These are phyloP conservation scores for Boletus sp. DNA, from an alignment of 768 basidiomycete species.

Conservation along the genomic window DNA sequence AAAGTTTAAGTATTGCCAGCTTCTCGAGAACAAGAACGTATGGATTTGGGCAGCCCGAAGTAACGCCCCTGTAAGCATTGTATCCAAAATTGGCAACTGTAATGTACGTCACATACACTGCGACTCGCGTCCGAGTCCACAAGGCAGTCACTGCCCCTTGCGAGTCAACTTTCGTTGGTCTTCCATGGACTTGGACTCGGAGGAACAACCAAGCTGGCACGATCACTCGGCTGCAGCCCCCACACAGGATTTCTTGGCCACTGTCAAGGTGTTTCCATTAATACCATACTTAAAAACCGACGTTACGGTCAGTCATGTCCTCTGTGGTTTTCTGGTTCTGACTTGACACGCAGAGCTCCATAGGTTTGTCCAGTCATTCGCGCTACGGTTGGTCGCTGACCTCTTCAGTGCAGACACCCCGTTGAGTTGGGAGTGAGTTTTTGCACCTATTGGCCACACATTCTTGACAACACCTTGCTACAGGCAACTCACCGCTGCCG, in stretches of 20 bases:
- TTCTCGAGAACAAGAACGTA: slow-evolving; percentile 35
- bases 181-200: slow-evolving; percentile 37
- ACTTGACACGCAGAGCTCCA: slow-evolving; percentile 19
- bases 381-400: not conserved
- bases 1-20: slow-evolving; percentile 20
- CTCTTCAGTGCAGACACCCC: slow-evolving; percentile 51
- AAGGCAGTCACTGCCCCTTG: too few relatives aligned
- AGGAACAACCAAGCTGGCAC: slow-evolving; percentile 20
- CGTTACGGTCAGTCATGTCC: slow-evolving; percentile 49
- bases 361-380: slow-evolving; percentile 20
- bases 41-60: slow-evolving; percentile 22
- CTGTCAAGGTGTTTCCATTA: slow-evolving; percentile 77
- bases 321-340: slow-evolving; percentile 15
- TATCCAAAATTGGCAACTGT: slow-evolving; percentile 22
- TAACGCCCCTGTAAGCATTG: slow-evolving; percentile 18
- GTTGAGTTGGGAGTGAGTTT: slow-evolving; percentile 74
- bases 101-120: too few relatives aligned
- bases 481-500: slow-evolving; percentile 80
- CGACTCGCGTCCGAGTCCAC: too few relatives aligned
- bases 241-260: slow-evolving; percentile 52
- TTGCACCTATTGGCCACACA: not conserved
- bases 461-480: slow-evolving; percentile 5
- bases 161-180: slow-evolving; percentile 2
- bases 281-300: slow-evolving; percentile 71
- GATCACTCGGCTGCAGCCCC: slow-evolving; percentile 44